Base-by-base conservation (phyloP, 2,329 filamentous ascomycete species). In the Coniella lustricola region DNA sequence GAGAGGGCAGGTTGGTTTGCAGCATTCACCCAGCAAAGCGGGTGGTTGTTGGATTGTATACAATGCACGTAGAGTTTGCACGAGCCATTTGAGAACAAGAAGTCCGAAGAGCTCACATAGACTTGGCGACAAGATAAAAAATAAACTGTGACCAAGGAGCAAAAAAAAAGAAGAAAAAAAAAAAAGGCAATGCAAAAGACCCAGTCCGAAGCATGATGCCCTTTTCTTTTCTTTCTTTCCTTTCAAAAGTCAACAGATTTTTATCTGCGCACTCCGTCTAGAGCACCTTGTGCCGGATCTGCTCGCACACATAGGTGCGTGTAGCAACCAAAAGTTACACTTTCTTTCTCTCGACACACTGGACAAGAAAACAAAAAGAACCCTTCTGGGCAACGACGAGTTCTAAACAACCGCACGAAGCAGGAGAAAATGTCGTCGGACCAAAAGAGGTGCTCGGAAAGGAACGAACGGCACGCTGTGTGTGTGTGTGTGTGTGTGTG, bases 1-100 rank as follows among this genome's bases (percentile, higher is more conserved):
- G 25, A 29, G 10, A 70, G 67, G 72, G 71, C 59, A n/a, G n/a
- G n/a, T n/a, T n/a, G n/a, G n/a, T n/a, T n/a, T 71, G 73, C 66
- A 76, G 73, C 70, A 76, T 75, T 73, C 73, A 72, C 73, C 73
- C 71, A 29, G 10, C 5, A 29, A 29, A n/a, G n/a, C n/a, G 68
- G 64, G 65, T 64, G 67, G 66, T 46, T 47, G 52, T 35, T 46
- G 38, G 31, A 48, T 53, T n/a, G n/a, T n/a, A n/a, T n/a, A n/a
- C n/a, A n/a, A 29, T 29, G 60, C 54, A 53, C 54, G 58, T 56
- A 59, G n/a, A n/a, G n/a, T 57, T 54, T 55, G 50, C 56, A 59
- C 60, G 53, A 56, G 25, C 10, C 56, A 48, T n/a, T n/a, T n/a
- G n/a, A n/a, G n/a, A n/a, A n/a, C n/a, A n/a, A n/a, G n/a, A 54